Evolutionary conservation across 495 filamentous ascomycete genomes (phyloP), one percentile per base, ranked within the genome.

Genomic region (Penicillium daleae): DNA sequence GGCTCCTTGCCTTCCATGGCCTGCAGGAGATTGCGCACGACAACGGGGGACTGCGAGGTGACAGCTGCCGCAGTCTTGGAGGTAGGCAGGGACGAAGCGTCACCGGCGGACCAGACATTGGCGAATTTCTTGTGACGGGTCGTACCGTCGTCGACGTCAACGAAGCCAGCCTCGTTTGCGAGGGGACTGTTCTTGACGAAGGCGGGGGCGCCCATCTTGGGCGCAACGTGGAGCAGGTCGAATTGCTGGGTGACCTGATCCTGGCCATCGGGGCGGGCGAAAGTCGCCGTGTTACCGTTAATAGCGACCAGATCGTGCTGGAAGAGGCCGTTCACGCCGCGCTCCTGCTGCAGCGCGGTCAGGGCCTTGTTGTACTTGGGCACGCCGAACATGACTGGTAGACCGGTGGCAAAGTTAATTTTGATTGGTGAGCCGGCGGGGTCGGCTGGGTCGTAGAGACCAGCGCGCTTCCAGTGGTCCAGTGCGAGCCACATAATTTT

Each of bases 401-500:
- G 74, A 1, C 83, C 87, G 5, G 87, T 89, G 0, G 87, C 87
- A 52, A 87, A 90, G 61, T 78, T 80, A 55, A 89, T 85, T n/a
- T 85, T 73, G 65, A 89, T 83, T 6, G 83, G 71, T 0, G 85
- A 87, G 7, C 40, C 37, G 31, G 74, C 62, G 3, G 76, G 67
- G 48, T 76, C 69, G 27, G 56, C 58, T 6, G 79, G 70, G 58
- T 86, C 77, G 70, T 89, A 87, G 3, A 87, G 75, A 27, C 87
- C 88, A 7, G 80, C 80, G 27, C 74, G 71, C 73, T 84, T 82
- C 88, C 88, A 90, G 67, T 86, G 76, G 52, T 88, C 86, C 56
- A 89, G 75, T 0, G 88, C 87, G 31, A 90, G 82, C 88, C 88
- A 90, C 86, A 89, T 85, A 70, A 84, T 76, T 74, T 90, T 90